phyloP scores from a whole-genome alignment of 495 filamentous ascomycete species.

The Penicillium alfredii region DNA sequence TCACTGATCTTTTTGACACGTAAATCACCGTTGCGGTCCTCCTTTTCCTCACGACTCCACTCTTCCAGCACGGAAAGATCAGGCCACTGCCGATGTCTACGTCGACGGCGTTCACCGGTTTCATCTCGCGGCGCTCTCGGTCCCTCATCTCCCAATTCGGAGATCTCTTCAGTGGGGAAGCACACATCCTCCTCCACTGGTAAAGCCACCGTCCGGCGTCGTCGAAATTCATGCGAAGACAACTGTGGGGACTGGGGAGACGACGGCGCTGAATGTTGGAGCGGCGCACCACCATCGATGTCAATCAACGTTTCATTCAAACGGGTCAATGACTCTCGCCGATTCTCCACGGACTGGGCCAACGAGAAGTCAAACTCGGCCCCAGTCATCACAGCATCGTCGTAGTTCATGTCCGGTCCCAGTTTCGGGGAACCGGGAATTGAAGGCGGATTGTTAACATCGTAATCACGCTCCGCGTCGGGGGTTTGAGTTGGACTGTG shows the following conservation, averaged over 20 bases:
- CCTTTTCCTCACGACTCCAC: slow-evolving; percentile 88
- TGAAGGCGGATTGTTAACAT: slow-evolving; percentile 97
- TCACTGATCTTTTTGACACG: slow-evolving; percentile 89
- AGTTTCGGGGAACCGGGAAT: slow-evolving; percentile 70
- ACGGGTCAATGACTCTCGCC: slow-evolving; percentile 24
- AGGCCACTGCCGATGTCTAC: slow-evolving; percentile 55
- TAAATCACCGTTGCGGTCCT: slow-evolving; percentile 78
- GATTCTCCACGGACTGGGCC: slow-evolving; percentile 30
- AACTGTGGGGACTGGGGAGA: slow-evolving; percentile 28
- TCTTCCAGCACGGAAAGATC: slow-evolving; percentile 75
- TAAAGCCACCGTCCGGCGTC: slow-evolving; percentile 46
- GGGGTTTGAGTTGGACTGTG: slow-evolving; percentile 25
- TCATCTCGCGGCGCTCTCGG: slow-evolving; percentile 33
- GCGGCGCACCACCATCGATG: slow-evolving; percentile 44
- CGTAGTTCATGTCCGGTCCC: slow-evolving; percentile 59
- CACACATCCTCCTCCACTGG: slow-evolving; percentile 84
- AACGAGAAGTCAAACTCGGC: slow-evolving; percentile 38
- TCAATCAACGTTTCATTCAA: slow-evolving; percentile 51
- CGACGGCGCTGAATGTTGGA: slow-evolving; percentile 24
- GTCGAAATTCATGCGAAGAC: slow-evolving; percentile 34
- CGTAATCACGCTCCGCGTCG: slow-evolving; percentile 48
- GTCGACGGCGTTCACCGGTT: slow-evolving; percentile 47
- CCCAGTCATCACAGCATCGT: slow-evolving; percentile 68
- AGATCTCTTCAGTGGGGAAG: slow-evolving; percentile 74
- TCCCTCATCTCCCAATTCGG: slow-evolving; percentile 71